phyloP scores from a whole-genome alignment of 441 rosid species.

The Manihot esculenta region DNA sequence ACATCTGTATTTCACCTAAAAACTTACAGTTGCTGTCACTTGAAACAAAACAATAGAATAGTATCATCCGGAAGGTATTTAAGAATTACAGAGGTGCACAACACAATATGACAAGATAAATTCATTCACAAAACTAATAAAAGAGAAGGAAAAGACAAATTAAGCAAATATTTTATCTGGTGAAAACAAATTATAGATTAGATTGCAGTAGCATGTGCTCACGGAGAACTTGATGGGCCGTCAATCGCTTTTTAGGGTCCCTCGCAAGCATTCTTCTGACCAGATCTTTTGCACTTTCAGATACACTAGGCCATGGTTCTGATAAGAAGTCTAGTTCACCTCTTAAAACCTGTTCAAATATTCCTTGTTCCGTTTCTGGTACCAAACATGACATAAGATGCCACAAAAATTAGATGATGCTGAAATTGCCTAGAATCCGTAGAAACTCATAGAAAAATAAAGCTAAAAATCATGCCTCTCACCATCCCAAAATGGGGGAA shows the following conservation, averaged over 20 bases:
- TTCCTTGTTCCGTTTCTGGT: slow-evolving; percentile 93
- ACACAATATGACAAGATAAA: not conserved
- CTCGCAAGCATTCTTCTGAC: slow-evolving; percentile 82
- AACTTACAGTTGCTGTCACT: not conserved
- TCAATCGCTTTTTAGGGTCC: slow-evolving; percentile 81
- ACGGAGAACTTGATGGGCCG: slow-evolving; percentile 91
- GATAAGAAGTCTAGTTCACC: slow-evolving; percentile 89
- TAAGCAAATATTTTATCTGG: not conserved
- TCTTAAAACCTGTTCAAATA: slow-evolving; percentile 90
- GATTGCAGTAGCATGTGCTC: slow-evolving; percentile 29
- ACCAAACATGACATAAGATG: slow-evolving; percentile 17
- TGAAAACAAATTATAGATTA: not conserved
- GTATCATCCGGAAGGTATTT: not conserved
- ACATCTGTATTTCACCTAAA: not conserved
- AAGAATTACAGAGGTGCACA: not conserved
- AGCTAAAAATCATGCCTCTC: slow-evolving; percentile 22
- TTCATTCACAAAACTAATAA: slow-evolving; percentile 6
- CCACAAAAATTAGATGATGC: slow-evolving; percentile 24
- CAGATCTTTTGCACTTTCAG: slow-evolving; percentile 81
- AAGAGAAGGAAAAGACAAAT: not conserved
- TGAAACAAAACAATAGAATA: not conserved
- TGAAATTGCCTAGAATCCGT: slow-evolving; percentile 11
- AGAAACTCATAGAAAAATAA: not conserved
- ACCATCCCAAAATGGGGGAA: slow-evolving; percentile 99
- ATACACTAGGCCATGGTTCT: slow-evolving; percentile 95